Conservation (phyloP, 2,329 filamentous ascomycete genomes). For the Arthrocladium fulminans region DNA sequence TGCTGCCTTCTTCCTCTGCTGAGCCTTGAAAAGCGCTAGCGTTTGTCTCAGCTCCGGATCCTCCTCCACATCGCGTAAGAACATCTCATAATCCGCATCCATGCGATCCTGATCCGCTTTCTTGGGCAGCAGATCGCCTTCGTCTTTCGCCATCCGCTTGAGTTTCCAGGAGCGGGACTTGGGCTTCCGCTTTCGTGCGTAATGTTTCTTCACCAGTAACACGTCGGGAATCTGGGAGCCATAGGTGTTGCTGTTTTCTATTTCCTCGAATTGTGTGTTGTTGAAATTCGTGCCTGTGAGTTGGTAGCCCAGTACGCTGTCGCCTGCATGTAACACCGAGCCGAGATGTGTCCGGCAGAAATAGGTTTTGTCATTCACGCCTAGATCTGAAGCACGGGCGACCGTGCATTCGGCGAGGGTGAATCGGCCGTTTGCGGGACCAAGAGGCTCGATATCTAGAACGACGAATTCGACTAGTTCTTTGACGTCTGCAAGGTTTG, state of each 20-base stretch:
- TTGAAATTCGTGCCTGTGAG: slow-evolving; percentile 87
- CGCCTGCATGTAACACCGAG: slow-evolving; percentile 72
- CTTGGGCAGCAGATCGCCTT: slow-evolving; percentile 75
- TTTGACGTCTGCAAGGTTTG: slow-evolving; percentile 69
- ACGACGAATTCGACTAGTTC: slow-evolving; percentile 88
- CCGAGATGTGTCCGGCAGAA: slow-evolving; percentile 87
- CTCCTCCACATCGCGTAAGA: slow-evolving; percentile 93
- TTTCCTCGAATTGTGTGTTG: slow-evolving; percentile 71
- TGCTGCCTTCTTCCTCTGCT: slow-evolving; percentile 47
- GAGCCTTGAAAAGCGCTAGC: slow-evolving; percentile 72
- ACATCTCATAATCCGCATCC: slow-evolving; percentile 93
- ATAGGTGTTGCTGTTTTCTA: slow-evolving; percentile 71
- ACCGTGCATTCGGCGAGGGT: slow-evolving; percentile 80
- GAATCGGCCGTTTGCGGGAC: slow-evolving; percentile 62
- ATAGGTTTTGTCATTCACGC: slow-evolving; percentile 76
- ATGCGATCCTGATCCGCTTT: slow-evolving; percentile 80
- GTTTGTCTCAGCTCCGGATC: slow-evolving; percentile 79
- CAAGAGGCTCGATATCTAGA: slow-evolving; percentile 81
- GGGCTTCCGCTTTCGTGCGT: slow-evolving; percentile 74
- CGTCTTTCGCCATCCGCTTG: slow-evolving; percentile 84
- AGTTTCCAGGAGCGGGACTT: slow-evolving; percentile 84
- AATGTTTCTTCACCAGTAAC: slow-evolving; percentile 93
- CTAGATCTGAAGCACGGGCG: slow-evolving; percentile 76
- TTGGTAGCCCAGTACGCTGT: slow-evolving; percentile 92
- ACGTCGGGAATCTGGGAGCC: slow-evolving; percentile 78